Evolutionary conservation across 225 moss, liverwort and hornwort genomes (phyloP).

Genomic region (Pseudoscleropodium purum): DNA sequence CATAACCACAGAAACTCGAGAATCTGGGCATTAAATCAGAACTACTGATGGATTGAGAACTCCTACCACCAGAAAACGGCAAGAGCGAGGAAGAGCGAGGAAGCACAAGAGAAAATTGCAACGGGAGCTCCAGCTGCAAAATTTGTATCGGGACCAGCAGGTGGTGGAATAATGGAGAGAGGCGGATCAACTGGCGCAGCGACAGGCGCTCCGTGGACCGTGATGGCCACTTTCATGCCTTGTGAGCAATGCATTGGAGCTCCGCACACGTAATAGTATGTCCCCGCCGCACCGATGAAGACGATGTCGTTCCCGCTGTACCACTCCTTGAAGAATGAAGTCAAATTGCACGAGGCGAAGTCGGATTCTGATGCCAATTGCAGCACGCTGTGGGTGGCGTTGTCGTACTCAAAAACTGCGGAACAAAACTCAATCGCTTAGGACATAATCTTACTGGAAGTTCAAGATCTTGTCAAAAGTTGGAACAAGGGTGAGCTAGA

Average conservation of each 20-base stretch:
- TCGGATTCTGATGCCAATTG: constrained; percentile 7
- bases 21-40: neutral
- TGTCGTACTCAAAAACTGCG: constrained; percentile 21
- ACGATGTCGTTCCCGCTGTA: neutral
- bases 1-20: neutral
- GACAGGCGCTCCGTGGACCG: neutral
- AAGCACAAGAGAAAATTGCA: neutral
- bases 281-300: neutral
- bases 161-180: neutral
- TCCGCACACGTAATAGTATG: neutral
- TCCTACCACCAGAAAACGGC: neutral
- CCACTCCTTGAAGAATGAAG: neutral
- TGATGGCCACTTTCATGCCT: neutral
- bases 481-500: neutral
- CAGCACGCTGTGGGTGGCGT: constrained; percentile 10
- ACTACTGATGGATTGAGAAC: neutral
- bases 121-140: neutral
- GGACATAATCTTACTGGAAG: neutral
- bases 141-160: neutral
- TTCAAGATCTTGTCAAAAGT: neutral
- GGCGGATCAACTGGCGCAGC: neutral
- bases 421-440: neutral
- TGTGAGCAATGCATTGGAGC: neutral
- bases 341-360: neutral
- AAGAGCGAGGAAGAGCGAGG: neutral